A percentile compares a stretch with the other conserved stretches of the same genome.
phyloP scores from a whole-genome alignment of 306 rosid species.

The Vicia villosa region DNA sequence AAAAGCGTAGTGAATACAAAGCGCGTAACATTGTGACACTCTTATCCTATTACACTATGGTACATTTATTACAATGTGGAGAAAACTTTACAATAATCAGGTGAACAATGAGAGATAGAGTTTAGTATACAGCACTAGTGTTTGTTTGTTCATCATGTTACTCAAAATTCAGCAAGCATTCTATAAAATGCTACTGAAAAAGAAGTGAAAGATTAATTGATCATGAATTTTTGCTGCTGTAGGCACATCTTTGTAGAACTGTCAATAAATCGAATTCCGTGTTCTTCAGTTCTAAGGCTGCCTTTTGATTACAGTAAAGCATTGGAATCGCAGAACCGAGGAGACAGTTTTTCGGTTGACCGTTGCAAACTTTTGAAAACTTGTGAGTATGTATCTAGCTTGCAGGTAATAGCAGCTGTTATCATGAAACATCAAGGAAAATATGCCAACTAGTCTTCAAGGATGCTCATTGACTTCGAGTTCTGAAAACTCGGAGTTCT shows the following conservation, averaged over 20 bases:
- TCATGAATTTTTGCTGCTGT: constrained; percentile 12
- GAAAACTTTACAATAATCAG: constrained; percentile 42
- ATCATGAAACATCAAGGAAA: constrained; percentile 19
- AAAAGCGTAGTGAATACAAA: neutral
- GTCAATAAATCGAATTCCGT: neutral
- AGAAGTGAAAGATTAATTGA: constrained; percentile 11
- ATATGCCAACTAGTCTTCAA: constrained; percentile 38
- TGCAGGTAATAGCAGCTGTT: constrained; percentile 26
- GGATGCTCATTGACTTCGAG: constrained; percentile 22
- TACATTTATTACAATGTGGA: constrained; percentile 28
- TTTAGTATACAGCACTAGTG: constrained; percentile 8
- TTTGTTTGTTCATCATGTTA: constrained; percentile 20
- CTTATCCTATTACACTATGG: constrained; percentile 4
- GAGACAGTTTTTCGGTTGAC: neutral
- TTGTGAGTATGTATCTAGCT: constrained; percentile 38
- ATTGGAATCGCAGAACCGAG: neutral
- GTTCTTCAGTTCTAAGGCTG: constrained; percentile 14
- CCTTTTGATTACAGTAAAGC: constrained; percentile 27
- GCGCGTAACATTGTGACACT: constrained; percentile 1
- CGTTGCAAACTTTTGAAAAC: constrained; percentile 3
- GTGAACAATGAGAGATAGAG: constrained; percentile 7
- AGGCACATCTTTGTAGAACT: neutral
- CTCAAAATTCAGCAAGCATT: constrained; percentile 26
- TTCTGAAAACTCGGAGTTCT: constrained; percentile 35
- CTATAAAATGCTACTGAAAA: constrained; percentile 1